phyloP scores from a whole-genome alignment of 345 rosid genomes.

The Salix dunnii region DNA sequence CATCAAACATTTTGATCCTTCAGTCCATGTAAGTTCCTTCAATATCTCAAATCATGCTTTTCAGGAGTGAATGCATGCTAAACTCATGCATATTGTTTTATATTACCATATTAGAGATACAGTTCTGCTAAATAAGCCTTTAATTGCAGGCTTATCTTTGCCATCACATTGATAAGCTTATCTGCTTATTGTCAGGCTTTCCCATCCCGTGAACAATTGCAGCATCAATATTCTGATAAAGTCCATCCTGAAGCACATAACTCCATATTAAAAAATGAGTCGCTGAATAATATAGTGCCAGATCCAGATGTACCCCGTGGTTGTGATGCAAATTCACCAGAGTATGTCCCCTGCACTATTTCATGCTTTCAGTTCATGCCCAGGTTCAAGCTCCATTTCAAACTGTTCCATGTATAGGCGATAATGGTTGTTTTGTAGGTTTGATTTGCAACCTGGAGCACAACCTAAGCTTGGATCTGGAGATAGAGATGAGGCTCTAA shows the following conservation, averaged over 20 bases:
- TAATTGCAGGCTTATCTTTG: background rate
- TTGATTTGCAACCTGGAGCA: conserved; percentile 72
- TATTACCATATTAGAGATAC: conserved; percentile 1
- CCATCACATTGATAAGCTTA: conserved; percentile 13
- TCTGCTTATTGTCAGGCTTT: conserved; percentile 45
- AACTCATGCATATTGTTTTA: conserved; percentile 2
- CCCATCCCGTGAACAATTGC: conserved; percentile 69
- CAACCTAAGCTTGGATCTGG: conserved; percentile 80
- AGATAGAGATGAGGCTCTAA: conserved; percentile 66
- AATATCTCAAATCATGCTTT: background rate
- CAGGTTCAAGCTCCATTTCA: conserved; percentile 6
- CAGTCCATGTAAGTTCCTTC: conserved; percentile 60
- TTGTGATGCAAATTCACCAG: conserved; percentile 66
- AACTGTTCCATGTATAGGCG: conserved; percentile 20
- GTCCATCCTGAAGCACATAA: conserved; percentile 44
- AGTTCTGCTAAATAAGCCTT: background rate
- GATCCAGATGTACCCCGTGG: conserved; percentile 83
- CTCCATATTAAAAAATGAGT: conserved; percentile 33
- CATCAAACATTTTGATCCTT: conserved; percentile 68
- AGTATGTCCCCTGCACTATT: conserved; percentile 46
- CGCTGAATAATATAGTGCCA: conserved; percentile 56
- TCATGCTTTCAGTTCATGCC: background rate
- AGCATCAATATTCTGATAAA: conserved; percentile 55
- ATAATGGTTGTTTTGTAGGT: conserved; percentile 41
- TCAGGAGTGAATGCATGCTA: conserved; percentile 8